phyloP scores from a whole-genome alignment of 805 yeast genomes.

The Kodamaea leandrae region DNA sequence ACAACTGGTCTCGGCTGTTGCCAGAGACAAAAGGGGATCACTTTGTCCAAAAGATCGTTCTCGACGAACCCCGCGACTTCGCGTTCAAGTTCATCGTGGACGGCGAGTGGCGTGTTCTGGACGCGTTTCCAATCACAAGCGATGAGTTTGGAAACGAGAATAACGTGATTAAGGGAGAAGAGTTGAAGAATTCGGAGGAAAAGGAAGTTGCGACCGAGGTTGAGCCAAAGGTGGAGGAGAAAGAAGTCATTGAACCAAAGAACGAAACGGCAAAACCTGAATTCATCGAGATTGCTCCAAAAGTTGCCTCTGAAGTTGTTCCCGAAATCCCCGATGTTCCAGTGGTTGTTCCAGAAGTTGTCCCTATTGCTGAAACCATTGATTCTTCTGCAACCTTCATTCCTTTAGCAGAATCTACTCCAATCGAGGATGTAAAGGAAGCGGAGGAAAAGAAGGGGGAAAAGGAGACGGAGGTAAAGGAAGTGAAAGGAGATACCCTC shows the following conservation, averaged over 20 bases:
- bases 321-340: background rate
- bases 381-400: background rate
- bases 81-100: constrained; percentile 39
- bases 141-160: constrained; percentile 38
- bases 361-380: background rate
- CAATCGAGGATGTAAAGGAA: background rate
- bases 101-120: constrained; percentile 28
- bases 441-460: background rate
- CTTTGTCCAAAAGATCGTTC: constrained; percentile 22
- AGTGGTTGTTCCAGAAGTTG: too few species aligned
- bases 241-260: background rate
- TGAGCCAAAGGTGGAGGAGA: background rate
- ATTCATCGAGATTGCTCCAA: background rate
- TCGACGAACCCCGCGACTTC: constrained; percentile 23
- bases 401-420: constrained; percentile 2
- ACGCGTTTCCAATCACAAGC: constrained; percentile 21
- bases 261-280: background rate
- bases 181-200: background rate
- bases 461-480: background rate
- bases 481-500: background rate
- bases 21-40: constrained; percentile 18
- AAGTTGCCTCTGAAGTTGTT: background rate
- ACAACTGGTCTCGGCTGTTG: constrained; percentile 32
- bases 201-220: background rate
- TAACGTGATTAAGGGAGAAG: constrained; percentile 24